Evolutionary conservation across 2,329 filamentous ascomycete genomes (phyloP), one percentile per base, ranked within the genome.

Genomic region (Akanthomyces dipterigenus): DNA sequence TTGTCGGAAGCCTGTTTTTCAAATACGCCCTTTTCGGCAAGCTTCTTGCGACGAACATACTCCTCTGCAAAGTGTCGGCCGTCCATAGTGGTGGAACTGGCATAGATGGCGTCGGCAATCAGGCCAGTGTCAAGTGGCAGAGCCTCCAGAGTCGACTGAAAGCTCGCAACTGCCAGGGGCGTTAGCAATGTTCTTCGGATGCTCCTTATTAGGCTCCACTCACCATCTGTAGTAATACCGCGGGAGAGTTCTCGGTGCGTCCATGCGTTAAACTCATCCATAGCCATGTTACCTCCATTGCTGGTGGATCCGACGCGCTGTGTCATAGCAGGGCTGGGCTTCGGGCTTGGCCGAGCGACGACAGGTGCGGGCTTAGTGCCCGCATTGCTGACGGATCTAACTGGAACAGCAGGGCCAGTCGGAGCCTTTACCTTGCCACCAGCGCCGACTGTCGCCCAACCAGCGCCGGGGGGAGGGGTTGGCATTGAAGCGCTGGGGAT

Each of bases 231-330:
- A 50, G 77, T 76, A 45, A 84, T 89, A 64, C 93, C 92, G 62
- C 90, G 88, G 61, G 84, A 82, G 65, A 99, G 80, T 72, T 95
- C 88, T 60, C 86, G 82, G 67, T 89, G 86, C 20, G 93, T 86
- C 95, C 95, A 99, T 75, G 96, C 97, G 70, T 87, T 88, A 74
- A 99, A 96, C 74, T 98, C 95, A 45, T 96, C 93, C 73, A 91
- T 86, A 3, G 95, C 93, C 71, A 60, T 75, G 38, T 67, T 68
- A 14, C 71, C 69, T 22, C 73, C 73, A 22, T 74, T 70, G 51
- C 76, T 80, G 62, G 76, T 64, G 45, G 64, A 75, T 48, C 43
- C 49, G 6, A 40, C 58, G 40, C 49, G 49, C 28, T 60, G 58
- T 16, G 58, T 24, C 16, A 31, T 22, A 6, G 73, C 70, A 26